Evolutionary conservation across 2,329 filamentous ascomycete genomes (phyloP).

Genomic region (Colletotrichum sidae): DNA sequence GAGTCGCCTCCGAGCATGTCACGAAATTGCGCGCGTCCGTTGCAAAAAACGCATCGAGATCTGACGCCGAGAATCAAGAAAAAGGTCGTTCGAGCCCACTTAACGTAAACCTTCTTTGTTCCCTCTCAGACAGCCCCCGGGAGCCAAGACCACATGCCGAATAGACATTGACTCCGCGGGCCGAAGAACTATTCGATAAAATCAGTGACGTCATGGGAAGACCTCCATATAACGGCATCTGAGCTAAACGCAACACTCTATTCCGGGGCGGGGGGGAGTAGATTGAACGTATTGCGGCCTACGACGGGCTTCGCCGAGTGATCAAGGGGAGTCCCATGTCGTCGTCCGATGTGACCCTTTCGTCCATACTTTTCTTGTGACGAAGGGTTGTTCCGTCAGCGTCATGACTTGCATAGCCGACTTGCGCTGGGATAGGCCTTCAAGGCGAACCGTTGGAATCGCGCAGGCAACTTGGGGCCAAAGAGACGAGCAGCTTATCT

Average conservation of each 20-base stretch:
- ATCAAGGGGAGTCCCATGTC: conserved; percentile 1
- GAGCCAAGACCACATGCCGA: too few relatives aligned
- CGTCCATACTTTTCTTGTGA: not conserved
- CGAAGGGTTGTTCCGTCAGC: not conserved
- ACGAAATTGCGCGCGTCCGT: too few relatives aligned
- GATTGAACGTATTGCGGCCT: not conserved
- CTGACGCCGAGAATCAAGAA: too few relatives aligned
- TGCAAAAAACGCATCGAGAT: too few relatives aligned
- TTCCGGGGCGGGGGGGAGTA: not conserved
- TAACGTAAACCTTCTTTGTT: too few relatives aligned
- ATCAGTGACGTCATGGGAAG: too few relatives aligned
- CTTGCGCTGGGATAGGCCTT: not conserved
- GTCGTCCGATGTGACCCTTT: conserved; percentile 1
- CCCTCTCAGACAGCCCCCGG: too few relatives aligned
- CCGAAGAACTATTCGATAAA: too few relatives aligned
- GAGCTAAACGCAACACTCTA: not conserved
- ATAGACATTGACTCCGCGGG: too few relatives aligned
- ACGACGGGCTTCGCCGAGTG: not conserved
- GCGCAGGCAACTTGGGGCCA: conserved; percentile 10
- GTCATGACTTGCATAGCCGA: conserved; percentile 30
- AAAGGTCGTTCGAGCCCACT: too few relatives aligned
- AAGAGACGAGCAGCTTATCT: not conserved
- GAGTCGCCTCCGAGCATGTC: too few relatives aligned
- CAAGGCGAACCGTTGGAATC: conserved; percentile 1
- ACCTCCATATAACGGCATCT: too few relatives aligned